Evolutionary conservation across 805 yeast genomes (phyloP).

Genomic region (Lachancea mirantina): DNA sequence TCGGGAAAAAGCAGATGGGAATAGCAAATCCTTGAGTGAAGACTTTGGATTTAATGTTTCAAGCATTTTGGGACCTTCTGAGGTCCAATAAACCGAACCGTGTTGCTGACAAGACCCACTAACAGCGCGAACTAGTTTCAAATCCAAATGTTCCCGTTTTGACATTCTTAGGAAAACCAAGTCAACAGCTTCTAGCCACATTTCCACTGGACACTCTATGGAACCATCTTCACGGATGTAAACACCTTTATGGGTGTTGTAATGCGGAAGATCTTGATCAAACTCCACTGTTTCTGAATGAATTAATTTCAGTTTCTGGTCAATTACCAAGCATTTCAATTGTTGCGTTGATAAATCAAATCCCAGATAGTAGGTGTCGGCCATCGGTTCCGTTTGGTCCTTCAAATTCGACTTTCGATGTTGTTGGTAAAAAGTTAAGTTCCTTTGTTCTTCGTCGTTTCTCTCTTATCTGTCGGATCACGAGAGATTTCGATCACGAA

Average conservation of each 20-base stretch:
- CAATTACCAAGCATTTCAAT: conserved; percentile 64
- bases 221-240: conserved; percentile 41
- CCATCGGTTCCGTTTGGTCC: no score
- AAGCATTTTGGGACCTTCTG: conserved; percentile 39
- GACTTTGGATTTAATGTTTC: conserved; percentile 28
- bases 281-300: conserved; percentile 62
- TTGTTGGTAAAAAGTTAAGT: no score
- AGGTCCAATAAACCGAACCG: conserved; percentile 79
- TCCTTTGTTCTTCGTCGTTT: no score
- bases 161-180: conserved; percentile 44
- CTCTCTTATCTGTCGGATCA: no score
- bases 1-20: conserved; percentile 49
- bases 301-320: conserved; percentile 45
- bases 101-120: conserved; percentile 91
- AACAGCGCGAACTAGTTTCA: conserved; percentile 53
- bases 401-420: no score
- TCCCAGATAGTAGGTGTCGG: conserved; percentile 43
- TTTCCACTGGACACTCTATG: conserved; percentile 72
- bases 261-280: conserved; percentile 54
- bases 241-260: conserved; percentile 71
- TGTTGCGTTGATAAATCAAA: conserved; percentile 89
- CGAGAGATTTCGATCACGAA: no score
- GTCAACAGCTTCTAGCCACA: conserved; percentile 87
- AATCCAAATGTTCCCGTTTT: conserved; percentile 46
- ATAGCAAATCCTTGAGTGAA: conserved; percentile 42